Evolutionary conservation across 768 basidiomycete genomes (phyloP).

Genomic region (Russula abietina): DNA sequence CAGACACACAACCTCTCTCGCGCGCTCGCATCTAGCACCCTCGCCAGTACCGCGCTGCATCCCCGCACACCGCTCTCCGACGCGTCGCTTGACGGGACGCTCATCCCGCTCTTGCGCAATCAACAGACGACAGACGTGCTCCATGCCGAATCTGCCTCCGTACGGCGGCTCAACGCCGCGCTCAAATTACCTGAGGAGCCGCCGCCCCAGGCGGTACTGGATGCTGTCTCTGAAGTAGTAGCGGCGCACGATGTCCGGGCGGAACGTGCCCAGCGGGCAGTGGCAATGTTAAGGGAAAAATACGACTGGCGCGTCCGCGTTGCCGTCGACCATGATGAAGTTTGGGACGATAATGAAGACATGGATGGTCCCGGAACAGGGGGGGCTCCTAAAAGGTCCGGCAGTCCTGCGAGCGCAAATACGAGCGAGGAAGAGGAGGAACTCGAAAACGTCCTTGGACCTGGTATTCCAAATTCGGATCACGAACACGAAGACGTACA

Average conservation of each 20-base stretch:
- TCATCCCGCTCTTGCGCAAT: constrained; percentile 69
- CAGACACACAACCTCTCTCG: constrained; percentile 75
- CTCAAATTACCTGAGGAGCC: constrained; percentile 41
- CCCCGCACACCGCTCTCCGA: constrained; percentile 55
- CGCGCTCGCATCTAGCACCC: constrained; percentile 50
- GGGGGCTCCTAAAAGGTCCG: constrained; percentile 75
- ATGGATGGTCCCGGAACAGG: constrained; percentile 41
- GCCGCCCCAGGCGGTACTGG: constrained; percentile 27
- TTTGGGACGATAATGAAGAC: constrained; percentile 54
- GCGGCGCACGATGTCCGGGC: constrained; percentile 68
- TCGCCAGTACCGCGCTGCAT: constrained; percentile 64
- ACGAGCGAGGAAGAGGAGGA: constrained; percentile 26
- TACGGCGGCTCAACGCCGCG: constrained; percentile 55
- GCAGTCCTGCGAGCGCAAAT: constrained; percentile 29
- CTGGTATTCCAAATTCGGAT: constrained; percentile 22
- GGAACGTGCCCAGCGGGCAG: constrained; percentile 73
- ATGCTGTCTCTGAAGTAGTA: constrained; percentile 40
- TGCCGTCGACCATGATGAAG: constrained; percentile 71
- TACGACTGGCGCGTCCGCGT: constrained; percentile 83
- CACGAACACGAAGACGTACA: constrained; percentile 20
- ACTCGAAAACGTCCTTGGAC: constrained; percentile 24
- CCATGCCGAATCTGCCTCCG: constrained; percentile 62
- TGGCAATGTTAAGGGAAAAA: constrained; percentile 68
- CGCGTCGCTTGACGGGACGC: constrained; percentile 62
- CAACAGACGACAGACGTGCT: constrained; percentile 77